Base-by-base conservation (phyloP, 345 rosid genomes). In the Streptanthus diversifolius region DNA sequence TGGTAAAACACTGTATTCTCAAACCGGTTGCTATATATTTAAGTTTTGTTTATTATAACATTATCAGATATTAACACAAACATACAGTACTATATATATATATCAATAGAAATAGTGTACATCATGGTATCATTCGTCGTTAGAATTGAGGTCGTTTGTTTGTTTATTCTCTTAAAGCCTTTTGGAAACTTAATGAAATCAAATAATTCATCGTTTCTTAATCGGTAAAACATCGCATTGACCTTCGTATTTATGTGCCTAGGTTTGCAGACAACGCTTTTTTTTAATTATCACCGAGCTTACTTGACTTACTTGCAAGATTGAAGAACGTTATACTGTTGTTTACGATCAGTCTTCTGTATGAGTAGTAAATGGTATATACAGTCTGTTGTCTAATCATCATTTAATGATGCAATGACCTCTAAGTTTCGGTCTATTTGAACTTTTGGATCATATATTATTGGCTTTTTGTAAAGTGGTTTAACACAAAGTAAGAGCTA, bases 391-490 rank as follows among this genome's bases (percentile, higher is more conserved):
- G 57, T 66, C 68, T 74, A 58, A 57, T 74, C 73, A 66, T 58
- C 24, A 13, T 4, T 14, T 68, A 12, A 61, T 53, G 43, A 60
- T 66, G 77, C 52, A 66, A 45, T 36, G 53, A 43, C 7, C 69
- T 74, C 45, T 29, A 67, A 49, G 7, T 53, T 68, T 41, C 5
- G 57, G 57, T 52, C 49, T 60, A 30, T 41, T 32, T 61, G 41
- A 62, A 68, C 70, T 61, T 57, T 65, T 53, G 51, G 40, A 48
- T 36, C 27, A 57, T 36, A 47, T 37, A 29, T 10, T 41, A 52
- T 68, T 60, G 17, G 8, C 55, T 51, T 67, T 68, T 53, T 68
- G 25, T 68, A 68, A 72, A 61, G 77, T 27, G 51, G 25, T 36
- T 36, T 66, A 43, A 37, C 36, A 27, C 71, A 74, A 74, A 58